Percentiles rank a stretch among this genome's conserved stretches.
phyloP scores from a whole-genome alignment of 2,329 filamentous ascomycete species.

The Chrysoporthe cubensis region DNA sequence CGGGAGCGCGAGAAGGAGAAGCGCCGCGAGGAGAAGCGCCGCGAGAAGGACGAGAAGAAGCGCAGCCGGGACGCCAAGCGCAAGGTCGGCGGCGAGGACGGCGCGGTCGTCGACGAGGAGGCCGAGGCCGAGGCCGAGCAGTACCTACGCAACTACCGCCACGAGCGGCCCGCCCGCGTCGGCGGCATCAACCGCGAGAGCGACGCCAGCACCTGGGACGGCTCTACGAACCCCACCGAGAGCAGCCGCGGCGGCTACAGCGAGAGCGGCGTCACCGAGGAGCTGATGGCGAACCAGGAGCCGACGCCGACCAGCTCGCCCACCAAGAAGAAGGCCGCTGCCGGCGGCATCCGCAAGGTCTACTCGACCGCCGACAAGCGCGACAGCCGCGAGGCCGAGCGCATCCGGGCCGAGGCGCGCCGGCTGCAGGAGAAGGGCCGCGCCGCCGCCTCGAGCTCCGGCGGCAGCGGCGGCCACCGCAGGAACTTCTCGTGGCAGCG shows the following conservation, averaged over 20 bases:
- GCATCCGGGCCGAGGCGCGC: conserved; percentile 59
- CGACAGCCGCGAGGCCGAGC: conserved; percentile 55
- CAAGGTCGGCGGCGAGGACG: conserved; percentile 61
- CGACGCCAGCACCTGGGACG: conserved; percentile 81
- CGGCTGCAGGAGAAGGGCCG: conserved; percentile 59
- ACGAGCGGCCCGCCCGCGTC: conserved; percentile 84
- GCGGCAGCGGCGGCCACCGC: conserved; percentile 35
- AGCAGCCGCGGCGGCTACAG: conserved; percentile 45
- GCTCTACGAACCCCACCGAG: conserved; percentile 68
- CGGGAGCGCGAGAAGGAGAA: conserved; percentile 56
- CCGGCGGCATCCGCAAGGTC: conserved; percentile 62
- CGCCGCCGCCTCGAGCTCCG: conserved; percentile 44
- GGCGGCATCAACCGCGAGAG: conserved; percentile 84
- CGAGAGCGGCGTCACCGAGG: conserved; percentile 57
- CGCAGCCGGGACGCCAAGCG: conserved; percentile 40
- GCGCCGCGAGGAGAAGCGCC: conserved; percentile 40
- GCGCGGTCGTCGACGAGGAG: conserved; percentile 65
- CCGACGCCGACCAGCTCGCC: conserved; percentile 60
- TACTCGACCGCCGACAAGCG: conserved; percentile 63
- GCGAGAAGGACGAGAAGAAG: conserved; percentile 40
- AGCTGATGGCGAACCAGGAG: conserved; percentile 63
- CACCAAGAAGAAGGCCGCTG: conserved; percentile 43
- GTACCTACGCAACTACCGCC: conserved; percentile 80
- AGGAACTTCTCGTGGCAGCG: conserved; percentile 30
- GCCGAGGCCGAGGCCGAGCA: conserved; percentile 67